A percentile compares a stretch with the other conserved stretches of the same genome.
Conservation (phyloP, 78 protist genomes). For the Dictyostelium purpureum region DNA sequence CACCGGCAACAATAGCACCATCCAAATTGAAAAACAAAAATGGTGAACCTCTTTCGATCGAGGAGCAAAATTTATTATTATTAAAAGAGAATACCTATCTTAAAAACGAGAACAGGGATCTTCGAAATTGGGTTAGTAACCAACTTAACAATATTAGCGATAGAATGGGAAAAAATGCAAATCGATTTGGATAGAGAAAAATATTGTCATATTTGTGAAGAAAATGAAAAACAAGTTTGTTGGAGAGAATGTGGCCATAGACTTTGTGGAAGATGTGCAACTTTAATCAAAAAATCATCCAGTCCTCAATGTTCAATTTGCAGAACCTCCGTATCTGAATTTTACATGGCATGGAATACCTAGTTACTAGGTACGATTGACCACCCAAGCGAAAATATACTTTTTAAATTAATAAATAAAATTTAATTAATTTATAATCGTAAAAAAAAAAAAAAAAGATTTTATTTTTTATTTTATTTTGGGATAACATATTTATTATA, state of each 20-base stretch:
- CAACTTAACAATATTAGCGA: conserved; percentile 16
- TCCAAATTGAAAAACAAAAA: not conserved
- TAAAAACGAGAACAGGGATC: conserved; percentile 11
- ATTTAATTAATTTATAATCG: too few relatives aligned
- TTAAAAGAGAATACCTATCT: conserved; percentile 11
- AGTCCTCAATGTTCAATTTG: conserved; percentile 55
- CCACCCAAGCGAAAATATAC: too few relatives aligned
- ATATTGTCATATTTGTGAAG: conserved; percentile 52
- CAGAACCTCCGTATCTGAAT: not conserved
- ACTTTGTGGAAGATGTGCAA: conserved; percentile 57
- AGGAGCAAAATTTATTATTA: conserved; percentile 53
- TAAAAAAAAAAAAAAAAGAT: too few relatives aligned
- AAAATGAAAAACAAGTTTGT: conserved; percentile 62
- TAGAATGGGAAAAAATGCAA: conserved; percentile 16
- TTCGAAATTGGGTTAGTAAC: conserved; percentile 18
- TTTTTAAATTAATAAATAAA: too few relatives aligned
- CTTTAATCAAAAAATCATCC: not conserved
- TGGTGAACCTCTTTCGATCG: conserved; percentile 38
- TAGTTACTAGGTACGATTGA: too few relatives aligned
- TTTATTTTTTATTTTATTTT: too few relatives aligned
- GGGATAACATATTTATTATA: too few relatives aligned
- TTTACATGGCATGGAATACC: conserved; percentile 3
- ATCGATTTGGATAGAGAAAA: conserved; percentile 65
- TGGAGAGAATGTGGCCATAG: conserved; percentile 69
- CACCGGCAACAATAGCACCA: not conserved